These are phyloP conservation scores for Firmiana major DNA, from an alignment of 345 rosid genomes.

Conservation along the genomic window DNA sequence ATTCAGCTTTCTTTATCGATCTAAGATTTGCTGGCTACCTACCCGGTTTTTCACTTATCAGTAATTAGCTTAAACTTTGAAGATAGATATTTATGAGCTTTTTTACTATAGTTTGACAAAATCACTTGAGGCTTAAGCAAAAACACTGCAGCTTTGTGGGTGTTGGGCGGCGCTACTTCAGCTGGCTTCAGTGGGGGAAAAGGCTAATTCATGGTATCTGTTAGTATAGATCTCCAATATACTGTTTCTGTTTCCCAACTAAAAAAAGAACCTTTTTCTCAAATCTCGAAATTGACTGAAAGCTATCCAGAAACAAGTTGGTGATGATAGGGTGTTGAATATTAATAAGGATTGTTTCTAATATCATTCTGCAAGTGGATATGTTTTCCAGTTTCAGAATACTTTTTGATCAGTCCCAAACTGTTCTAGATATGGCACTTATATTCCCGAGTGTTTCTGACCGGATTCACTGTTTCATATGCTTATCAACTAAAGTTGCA, in stretches of 20 bases:
- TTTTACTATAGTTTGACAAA: background rate
- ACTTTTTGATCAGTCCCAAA: background rate
- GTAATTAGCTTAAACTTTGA: background rate
- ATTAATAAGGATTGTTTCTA: background rate
- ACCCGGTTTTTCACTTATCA: background rate
- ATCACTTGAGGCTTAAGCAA: background rate
- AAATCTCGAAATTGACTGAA: background rate
- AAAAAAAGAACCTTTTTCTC: background rate
- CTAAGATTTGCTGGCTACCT: constrained; percentile 1
- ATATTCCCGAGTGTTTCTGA: background rate
- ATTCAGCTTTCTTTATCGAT: background rate
- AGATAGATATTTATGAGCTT: background rate
- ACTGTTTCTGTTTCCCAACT: constrained; percentile 7
- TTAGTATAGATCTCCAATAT: background rate
- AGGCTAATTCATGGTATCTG: background rate
- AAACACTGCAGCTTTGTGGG: background rate
- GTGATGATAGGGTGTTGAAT: background rate
- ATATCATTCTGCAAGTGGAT: too few relatives aligned
- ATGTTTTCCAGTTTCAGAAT: background rate
- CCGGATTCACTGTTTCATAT: background rate
- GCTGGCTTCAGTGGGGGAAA: constrained; percentile 19
- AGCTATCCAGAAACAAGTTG: background rate
- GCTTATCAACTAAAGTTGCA: background rate
- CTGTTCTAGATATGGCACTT: background rate
- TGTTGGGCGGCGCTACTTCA: constrained; percentile 13